Conservation (phyloP, 2,329 filamentous ascomycete genomes). For the Arthrobotrys musiformis region DNA sequence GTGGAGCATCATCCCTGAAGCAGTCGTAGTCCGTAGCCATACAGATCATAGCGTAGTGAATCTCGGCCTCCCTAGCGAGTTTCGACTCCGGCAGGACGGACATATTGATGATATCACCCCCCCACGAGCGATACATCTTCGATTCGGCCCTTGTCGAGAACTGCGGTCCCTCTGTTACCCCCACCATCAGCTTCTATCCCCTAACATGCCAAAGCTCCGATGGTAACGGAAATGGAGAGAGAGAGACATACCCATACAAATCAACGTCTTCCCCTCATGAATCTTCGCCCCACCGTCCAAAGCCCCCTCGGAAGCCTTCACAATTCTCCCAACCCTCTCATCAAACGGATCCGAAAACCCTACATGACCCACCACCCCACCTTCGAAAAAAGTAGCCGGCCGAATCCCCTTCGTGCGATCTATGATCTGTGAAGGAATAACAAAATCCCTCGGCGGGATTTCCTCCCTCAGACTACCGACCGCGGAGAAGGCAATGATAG, state of each 20-base stretch:
- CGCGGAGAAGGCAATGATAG: constrained; percentile 92
- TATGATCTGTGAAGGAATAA: constrained; percentile 94
- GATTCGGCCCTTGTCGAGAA: constrained; percentile 97
- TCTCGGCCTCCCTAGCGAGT: constrained; percentile 93
- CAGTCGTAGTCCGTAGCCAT: constrained; percentile 99
- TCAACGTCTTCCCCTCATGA: constrained; percentile 83
- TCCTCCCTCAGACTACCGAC: constrained; percentile 92
- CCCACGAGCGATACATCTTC: constrained; percentile 93
- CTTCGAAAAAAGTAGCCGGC: constrained; percentile 97
- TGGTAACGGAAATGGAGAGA: too few species aligned
- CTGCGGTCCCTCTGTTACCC: constrained; percentile 82
- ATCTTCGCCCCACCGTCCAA: constrained; percentile 86
- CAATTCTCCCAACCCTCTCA: constrained; percentile 92
- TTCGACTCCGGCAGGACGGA: constrained; percentile 94
- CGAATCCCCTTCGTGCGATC: constrained; percentile 89
- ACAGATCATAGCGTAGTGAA: constrained; percentile 97
- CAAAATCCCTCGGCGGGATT: constrained; percentile 95
- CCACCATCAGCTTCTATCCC: background rate
- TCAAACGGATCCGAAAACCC: constrained; percentile 98
- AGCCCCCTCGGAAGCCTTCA: constrained; percentile 72
- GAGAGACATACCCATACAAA: constrained; percentile 84
- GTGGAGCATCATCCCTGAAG: constrained; percentile 69
- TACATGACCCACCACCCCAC: constrained; percentile 90
- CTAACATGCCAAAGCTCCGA: too few species aligned
- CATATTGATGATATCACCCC: constrained; percentile 98